Evolutionary conservation across 2,329 filamentous ascomycete species (phyloP).

Genomic region (Cadophora sp.): DNA sequence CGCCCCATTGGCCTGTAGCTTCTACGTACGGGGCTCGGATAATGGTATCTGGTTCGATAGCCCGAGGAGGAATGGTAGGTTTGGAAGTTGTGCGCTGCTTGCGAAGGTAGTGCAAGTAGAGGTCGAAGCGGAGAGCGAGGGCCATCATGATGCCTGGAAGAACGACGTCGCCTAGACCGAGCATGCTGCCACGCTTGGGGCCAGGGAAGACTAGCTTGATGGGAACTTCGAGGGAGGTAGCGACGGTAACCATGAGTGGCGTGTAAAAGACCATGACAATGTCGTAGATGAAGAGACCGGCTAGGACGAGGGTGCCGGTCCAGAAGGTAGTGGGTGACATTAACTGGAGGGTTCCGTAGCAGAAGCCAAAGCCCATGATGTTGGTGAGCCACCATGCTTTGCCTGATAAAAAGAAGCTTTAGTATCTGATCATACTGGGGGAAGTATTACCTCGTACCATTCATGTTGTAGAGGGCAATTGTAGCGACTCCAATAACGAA

Average conservation of each 20-base stretch:
- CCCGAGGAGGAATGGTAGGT: slow-evolving; percentile 40
- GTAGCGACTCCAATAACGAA: slow-evolving; percentile 38
- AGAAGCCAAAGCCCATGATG: slow-evolving; percentile 84
- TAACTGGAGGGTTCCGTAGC: slow-evolving; percentile 80
- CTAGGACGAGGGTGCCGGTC: slow-evolving; percentile 79
- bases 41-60: slow-evolving; percentile 26
- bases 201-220: slow-evolving; percentile 84
- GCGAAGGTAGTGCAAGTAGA: slow-evolving; percentile 80
- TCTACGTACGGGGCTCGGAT: slow-evolving; percentile 54
- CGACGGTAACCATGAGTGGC: slow-evolving; percentile 86
- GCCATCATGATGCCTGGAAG: slow-evolving; percentile 91
- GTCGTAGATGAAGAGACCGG: slow-evolving; percentile 90
- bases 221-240: slow-evolving; percentile 86
- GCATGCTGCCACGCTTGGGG: slow-evolving; percentile 76
- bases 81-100: slow-evolving; percentile 54
- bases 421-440: background rate
- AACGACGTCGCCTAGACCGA: slow-evolving; percentile 93
- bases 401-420: background rate
- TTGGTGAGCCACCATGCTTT: slow-evolving; percentile 69
- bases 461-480: slow-evolving; percentile 41
- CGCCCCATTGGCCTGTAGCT: slow-evolving; percentile 79
- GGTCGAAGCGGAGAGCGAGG: slow-evolving; percentile 87
- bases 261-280: slow-evolving; percentile 92
- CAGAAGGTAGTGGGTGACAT: slow-evolving; percentile 89
- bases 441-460: slow-evolving; percentile 8